Evolutionary conservation across 805 yeast genomes (phyloP).

Genomic region (Starmerella vitae): DNA sequence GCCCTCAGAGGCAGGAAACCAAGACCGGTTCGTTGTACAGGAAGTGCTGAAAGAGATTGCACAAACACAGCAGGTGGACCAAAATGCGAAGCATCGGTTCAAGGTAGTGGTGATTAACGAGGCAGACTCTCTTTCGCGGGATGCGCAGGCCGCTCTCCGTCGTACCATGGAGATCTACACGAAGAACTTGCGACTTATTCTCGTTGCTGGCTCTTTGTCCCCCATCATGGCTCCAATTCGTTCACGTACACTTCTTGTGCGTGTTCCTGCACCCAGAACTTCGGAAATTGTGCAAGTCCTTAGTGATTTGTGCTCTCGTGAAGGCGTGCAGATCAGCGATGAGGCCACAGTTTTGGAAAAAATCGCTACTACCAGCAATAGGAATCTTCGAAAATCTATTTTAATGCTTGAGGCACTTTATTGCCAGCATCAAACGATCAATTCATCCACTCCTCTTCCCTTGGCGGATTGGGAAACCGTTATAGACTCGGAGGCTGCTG

Average conservation of each 20-base stretch:
- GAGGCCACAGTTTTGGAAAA: constrained; percentile 32
- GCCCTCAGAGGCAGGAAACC: constrained; percentile 92
- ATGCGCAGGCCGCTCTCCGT: constrained; percentile 85
- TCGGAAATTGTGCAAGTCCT: constrained; percentile 48
- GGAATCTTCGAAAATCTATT: constrained; percentile 67
- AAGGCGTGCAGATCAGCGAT: constrained; percentile 34
- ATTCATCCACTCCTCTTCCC: constrained; percentile 38
- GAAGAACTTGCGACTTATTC: constrained; percentile 64
- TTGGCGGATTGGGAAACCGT: constrained; percentile 87
- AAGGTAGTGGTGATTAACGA: constrained; percentile 87
- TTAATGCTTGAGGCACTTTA: constrained; percentile 68
- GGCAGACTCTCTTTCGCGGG: constrained; percentile 89
- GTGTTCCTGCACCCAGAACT: constrained; percentile 67
- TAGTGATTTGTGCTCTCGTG: constrained; percentile 42
- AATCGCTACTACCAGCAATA: constrained; percentile 43
- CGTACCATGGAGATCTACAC: constrained; percentile 62
- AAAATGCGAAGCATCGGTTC: constrained; percentile 36
- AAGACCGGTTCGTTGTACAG: constrained; percentile 89
- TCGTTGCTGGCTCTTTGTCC: constrained; percentile 81
- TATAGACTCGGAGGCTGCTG: constrained; percentile 47
- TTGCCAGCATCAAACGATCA: constrained; percentile 25
- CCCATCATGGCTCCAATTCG: constrained; percentile 88
- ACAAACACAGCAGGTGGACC: constrained; percentile 89
- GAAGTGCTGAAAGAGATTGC: constrained; percentile 89
- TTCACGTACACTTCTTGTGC: constrained; percentile 78